Evolutionary conservation across 768 basidiomycete species (phyloP).

Genomic region (Kwoniella mangroviensis): DNA sequence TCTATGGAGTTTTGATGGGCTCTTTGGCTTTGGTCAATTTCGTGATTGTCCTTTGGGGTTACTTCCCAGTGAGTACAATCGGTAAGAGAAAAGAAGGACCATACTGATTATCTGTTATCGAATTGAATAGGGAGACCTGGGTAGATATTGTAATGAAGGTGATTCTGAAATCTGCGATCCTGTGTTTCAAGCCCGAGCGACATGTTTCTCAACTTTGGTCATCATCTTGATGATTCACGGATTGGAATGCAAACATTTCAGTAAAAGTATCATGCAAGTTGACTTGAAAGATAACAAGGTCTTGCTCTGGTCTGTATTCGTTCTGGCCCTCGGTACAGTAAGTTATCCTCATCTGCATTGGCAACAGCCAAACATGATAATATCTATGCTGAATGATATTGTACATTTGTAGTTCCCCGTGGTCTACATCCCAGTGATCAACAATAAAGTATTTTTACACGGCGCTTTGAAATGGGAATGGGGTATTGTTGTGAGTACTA

Average conservation of each 20-base stretch:
- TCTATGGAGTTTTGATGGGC: constrained; percentile 59
- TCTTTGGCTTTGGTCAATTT: constrained; percentile 56
- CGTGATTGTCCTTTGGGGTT: constrained; percentile 58
- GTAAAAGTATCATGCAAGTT: constrained; percentile 53
- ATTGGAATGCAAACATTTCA: constrained; percentile 58
- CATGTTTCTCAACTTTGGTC: constrained; percentile 58
- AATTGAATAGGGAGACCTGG: constrained; percentile 44
- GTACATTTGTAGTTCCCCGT: constrained; percentile 52
- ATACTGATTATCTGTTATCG: neutral
- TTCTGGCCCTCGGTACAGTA: constrained; percentile 48
- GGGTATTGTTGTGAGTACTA: constrained; percentile 55
- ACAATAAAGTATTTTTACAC: constrained; percentile 58
- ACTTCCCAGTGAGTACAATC: constrained; percentile 44
- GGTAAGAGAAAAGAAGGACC: neutral
- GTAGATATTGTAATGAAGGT: constrained; percentile 54
- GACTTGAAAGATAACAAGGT: constrained; percentile 58
- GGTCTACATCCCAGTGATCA: constrained; percentile 59
- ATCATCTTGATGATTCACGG: constrained; percentile 57
- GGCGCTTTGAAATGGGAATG: constrained; percentile 58
- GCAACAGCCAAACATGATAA: neutral
- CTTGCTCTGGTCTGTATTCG: constrained; percentile 54
- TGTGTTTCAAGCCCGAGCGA: constrained; percentile 59
- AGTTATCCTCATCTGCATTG: neutral
- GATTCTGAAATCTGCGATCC: constrained; percentile 54
- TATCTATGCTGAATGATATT: neutral